phyloP scores from a whole-genome alignment of 805 yeast species.

The Candida ortonii region DNA sequence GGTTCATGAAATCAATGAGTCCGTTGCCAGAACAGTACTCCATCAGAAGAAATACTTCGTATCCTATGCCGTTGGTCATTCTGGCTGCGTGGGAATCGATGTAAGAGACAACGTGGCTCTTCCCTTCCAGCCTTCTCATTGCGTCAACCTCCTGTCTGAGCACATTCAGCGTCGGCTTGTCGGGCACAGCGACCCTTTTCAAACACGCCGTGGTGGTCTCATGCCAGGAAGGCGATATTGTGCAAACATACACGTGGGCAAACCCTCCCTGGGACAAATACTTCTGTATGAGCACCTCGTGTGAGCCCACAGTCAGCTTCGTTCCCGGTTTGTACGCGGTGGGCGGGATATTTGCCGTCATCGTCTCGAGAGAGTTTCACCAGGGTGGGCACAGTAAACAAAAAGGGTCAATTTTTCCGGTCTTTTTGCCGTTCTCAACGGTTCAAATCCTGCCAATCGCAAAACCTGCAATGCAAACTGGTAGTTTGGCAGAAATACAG shows the following conservation, averaged over 20 bases:
- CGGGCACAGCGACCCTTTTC: conserved; percentile 94
- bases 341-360: conserved; percentile 40
- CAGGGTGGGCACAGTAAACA: too few relatives aligned
- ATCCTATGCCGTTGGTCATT: conserved; percentile 48
- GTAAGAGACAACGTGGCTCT: conserved; percentile 79
- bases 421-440: too few relatives aligned
- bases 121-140: conserved; percentile 83
- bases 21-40: conserved; percentile 77
- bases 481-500: too few relatives aligned
- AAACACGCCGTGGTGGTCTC: conserved; percentile 68
- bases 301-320: conserved; percentile 77
- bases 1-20: conserved; percentile 75
- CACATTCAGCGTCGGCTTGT: conserved; percentile 75
- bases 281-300: conserved; percentile 60
- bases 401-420: too few relatives aligned
- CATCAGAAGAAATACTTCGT: conserved; percentile 78
- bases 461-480: too few relatives aligned
- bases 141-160: conserved; percentile 96
- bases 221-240: conserved; percentile 57
- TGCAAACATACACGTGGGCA: conserved; percentile 89
- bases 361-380: too few relatives aligned
- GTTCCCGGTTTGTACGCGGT: conserved; percentile 75
- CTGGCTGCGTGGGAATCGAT: conserved; percentile 94
- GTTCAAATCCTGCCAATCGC: too few relatives aligned
- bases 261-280: conserved; percentile 85